Evolutionary conservation across 2,329 filamentous ascomycete species (phyloP).

Genomic region (Trichophyton benhamiae): DNA sequence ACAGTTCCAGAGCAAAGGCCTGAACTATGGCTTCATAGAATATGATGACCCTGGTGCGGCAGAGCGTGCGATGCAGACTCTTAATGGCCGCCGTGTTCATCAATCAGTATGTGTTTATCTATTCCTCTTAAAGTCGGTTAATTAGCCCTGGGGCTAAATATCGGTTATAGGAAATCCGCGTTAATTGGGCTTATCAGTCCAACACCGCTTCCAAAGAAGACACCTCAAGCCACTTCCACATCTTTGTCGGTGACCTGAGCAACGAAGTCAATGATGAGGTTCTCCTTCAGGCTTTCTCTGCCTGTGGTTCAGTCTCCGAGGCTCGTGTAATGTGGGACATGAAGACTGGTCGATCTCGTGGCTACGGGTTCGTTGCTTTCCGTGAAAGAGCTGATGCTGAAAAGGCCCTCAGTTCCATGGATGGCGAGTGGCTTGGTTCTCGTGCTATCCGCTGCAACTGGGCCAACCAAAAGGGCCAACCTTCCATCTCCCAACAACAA

Average conservation of each 20-base stretch:
- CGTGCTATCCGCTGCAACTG: slow-evolving; percentile 98
- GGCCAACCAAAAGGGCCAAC: slow-evolving; percentile 99
- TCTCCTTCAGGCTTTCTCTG: slow-evolving; percentile 83
- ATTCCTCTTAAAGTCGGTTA: neutral
- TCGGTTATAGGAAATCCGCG: slow-evolving; percentile 72
- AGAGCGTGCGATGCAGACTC: slow-evolving; percentile 90
- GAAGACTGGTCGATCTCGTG: slow-evolving; percentile 96
- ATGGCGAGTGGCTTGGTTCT: slow-evolving; percentile 96
- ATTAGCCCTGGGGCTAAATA: slow-evolving; percentile 13
- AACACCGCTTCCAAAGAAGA: slow-evolving; percentile 92
- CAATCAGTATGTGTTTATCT: slow-evolving; percentile 59
- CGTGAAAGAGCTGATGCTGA: slow-evolving; percentile 87
- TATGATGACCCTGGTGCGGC: slow-evolving; percentile 96
- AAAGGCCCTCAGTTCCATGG: slow-evolving; percentile 93
- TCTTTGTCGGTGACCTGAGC: slow-evolving; percentile 93
- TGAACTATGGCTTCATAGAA: slow-evolving; percentile 98
- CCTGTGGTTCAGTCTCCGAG: slow-evolving; percentile 90
- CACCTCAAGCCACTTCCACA: slow-evolving; percentile 96
- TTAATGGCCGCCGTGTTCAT: slow-evolving; percentile 91
- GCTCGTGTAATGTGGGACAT: slow-evolving; percentile 99
- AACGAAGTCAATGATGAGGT: slow-evolving; percentile 99
- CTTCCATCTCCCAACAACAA: slow-evolving; percentile 94
- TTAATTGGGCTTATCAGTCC: slow-evolving; percentile 99
- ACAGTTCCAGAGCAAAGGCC: slow-evolving; percentile 66
- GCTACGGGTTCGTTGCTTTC: slow-evolving; percentile 96